Evolutionary conservation across 441 rosid species (phyloP).

Genomic region (Euphorbia neoarborescens): DNA sequence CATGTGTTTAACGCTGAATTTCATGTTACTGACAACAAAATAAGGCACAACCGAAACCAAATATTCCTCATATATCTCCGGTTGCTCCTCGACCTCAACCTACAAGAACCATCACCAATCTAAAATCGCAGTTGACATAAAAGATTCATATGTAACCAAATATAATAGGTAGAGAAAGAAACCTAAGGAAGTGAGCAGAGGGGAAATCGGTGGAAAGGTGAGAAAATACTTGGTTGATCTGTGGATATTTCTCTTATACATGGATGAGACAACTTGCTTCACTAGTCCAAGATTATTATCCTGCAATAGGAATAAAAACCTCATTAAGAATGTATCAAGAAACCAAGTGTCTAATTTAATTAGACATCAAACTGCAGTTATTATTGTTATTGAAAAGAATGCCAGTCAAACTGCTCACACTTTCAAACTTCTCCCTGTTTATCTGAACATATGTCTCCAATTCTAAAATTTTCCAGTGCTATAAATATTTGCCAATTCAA

Average conservation of each 20-base stretch:
- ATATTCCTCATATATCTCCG: constrained; percentile 73
- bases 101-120: constrained; percentile 23
- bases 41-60: constrained; percentile 81
- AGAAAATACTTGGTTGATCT: constrained; percentile 82
- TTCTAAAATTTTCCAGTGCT: constrained; percentile 51
- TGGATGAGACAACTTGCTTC: constrained; percentile 84
- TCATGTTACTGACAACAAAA: constrained; percentile 76
- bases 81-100: constrained; percentile 97
- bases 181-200: constrained; percentile 57
- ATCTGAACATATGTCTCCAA: constrained; percentile 49
- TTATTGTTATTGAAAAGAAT: neutral
- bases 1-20: too few relatives aligned
- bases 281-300: constrained; percentile 91
- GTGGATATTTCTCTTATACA: constrained; percentile 91
- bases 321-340: constrained; percentile 15
- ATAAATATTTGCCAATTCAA: constrained; percentile 63
- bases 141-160: neutral
- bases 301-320: constrained; percentile 35
- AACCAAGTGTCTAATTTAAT: constrained; percentile 5
- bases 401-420: constrained; percentile 31
- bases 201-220: constrained; percentile 92
- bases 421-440: constrained; percentile 49
- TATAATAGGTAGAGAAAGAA: neutral
- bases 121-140: neutral
- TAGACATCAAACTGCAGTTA: neutral